Evolutionary conservation across 352 stramenopile genomes (phyloP), one percentile per base, ranked within the genome.

Genomic region (Pythium insidiosum): DNA sequence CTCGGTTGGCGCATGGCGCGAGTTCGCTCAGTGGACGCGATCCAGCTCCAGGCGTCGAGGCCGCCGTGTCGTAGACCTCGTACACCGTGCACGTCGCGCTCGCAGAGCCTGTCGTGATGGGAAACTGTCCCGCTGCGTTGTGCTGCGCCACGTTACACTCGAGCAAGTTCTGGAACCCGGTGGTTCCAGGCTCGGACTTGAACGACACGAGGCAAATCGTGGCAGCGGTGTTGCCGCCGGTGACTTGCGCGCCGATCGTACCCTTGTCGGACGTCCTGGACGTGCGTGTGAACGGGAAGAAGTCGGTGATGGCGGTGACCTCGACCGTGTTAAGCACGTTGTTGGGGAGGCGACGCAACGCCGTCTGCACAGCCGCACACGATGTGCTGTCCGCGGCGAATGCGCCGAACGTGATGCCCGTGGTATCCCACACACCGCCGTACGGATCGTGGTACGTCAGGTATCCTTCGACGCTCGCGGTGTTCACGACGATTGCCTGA

Each of bases 391-490:
- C 26, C 1, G 29, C 49, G 1, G 24, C 18, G 0, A 21, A 2
- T 0, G 22, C 15, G 34, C 22, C 49, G 26, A 80, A 59, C 0
- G 42, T 47, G 37, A 85, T 68, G 5, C 48, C 59, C 6, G 63
- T 54, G 0, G 76, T 89, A 4, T 63, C 79, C 51, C 65, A 90
- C 1, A 60, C 43, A 20, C 83, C 84, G 11, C 77, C 77, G 35
- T 90, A 86, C 23, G 74, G 70, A n/a, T 90, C 77, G 7, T 67
- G 53, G 39, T 88, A 90, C 21, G 71, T 86, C 23, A 90, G 42
- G 39, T 73, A 87, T 0, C 56, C 61, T 6, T 55, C 19, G 2
- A 58, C 23, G 0, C 3, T 19, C 1, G 23, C 10, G 1, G 39
- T 31, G 0, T 43, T 34, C 2, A 60, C 20, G 5, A 52, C n/a